Base-by-base conservation (phyloP, 2,329 filamentous ascomycete species). In the Beauveria sp. region DNA sequence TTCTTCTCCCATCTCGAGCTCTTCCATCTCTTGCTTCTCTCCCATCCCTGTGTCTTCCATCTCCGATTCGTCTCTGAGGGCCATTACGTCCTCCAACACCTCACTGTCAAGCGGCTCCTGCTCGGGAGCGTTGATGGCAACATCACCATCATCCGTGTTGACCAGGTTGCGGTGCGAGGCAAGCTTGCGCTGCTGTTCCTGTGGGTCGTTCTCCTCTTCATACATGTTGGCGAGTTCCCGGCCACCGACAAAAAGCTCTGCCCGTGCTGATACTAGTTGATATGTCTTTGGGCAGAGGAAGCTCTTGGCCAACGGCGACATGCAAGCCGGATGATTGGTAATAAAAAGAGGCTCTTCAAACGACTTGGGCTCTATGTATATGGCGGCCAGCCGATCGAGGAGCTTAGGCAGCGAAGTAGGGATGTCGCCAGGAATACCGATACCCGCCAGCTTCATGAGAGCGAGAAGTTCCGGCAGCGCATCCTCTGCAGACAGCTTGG, bases 121-220 rank as follows among this genome's bases (percentile, higher is more conserved):
- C 30, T 63, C 52, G 16, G 63, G 52, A 18, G 63, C 56, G 26
- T 62, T 51, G 16, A 75, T 72, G 46, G 67, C 73, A 26, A 73
- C 61, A 18, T 65, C 66, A 5, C 72, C 74, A 45, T 73, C 68
- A 1, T 69, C 66, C 56, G 66, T 71, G 66, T 75, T 75, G 49
- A 74, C 70, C 22, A 75, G 69, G 28, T 67, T 72, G 30, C 75
- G 73, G 66, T 86, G 82, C 10, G 75, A 81, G 52, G 86, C 74
- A 65, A 99, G 92, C 74, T 99, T 99, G 60, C 83, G 80, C 51
- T 90, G 82, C 76, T 99, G 95, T 68, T 88, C 89, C 59, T 89
- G 86, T 0, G 95, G 95, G 57, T 91, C 90, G 73, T 99, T 99
- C 73, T 99, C 95, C 75, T 99, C 95, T 73, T 99, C 95, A 73